Conservation (phyloP, 179 eudicot genomes). For the Dionaea muscipula region DNA sequence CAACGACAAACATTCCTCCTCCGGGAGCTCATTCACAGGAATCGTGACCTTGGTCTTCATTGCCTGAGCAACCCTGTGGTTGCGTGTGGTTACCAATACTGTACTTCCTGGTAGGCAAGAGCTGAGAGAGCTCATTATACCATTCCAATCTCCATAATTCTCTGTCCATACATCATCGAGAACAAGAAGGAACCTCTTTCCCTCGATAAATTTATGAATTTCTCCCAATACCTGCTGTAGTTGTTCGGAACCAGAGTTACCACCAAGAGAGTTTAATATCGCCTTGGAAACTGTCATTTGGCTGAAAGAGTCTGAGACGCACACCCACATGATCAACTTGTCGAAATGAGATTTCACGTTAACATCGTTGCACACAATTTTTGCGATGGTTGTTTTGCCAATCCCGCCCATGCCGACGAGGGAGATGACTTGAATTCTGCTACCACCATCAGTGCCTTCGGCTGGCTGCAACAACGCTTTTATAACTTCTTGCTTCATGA, state of each 20-base stretch:
- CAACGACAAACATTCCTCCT: conserved; percentile 16
- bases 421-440: conserved; percentile 10
- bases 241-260: conserved; percentile 5
- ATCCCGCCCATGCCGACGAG: conserved; percentile 27
- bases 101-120: conserved; percentile 18
- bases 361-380: conserved; percentile 9
- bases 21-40: conserved; percentile 11
- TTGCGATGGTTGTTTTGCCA: conserved; percentile 28
- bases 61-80: conserved; percentile 9
- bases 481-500: conserved; percentile 11
- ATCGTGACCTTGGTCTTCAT: conserved; percentile 8
- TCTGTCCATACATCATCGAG: conserved; percentile 25
- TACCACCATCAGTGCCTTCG: background rate
- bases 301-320: conserved; percentile 18
- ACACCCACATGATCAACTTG: conserved; percentile 18
- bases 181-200: conserved; percentile 21
- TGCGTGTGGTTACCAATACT: conserved; percentile 27
- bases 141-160: conserved; percentile 12
- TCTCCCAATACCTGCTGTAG: conserved; percentile 4
- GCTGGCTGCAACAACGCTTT: conserved; percentile 8
- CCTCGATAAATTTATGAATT: conserved; percentile 5
- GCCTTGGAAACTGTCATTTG: conserved; percentile 17
- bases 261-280: conserved; percentile 11
- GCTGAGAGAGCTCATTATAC: conserved; percentile 5
- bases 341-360: conserved; percentile 11